Base-by-base conservation (phyloP, 441 rosid species). In the Breynia disticha region DNA sequence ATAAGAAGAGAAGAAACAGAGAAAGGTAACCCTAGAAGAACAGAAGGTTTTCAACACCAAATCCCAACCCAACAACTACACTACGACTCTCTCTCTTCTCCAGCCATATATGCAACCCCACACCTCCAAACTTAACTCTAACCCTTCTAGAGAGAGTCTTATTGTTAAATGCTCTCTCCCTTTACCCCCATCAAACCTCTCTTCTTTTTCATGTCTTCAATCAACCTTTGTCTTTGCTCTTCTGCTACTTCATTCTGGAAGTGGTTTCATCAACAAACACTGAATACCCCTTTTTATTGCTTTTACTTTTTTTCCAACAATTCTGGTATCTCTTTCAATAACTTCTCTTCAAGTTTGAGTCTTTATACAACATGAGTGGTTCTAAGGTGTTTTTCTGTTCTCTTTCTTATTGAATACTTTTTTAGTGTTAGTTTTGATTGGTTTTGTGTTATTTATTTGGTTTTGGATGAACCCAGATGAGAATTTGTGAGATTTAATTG, bases 151-250 rank as follows among this genome's bases (percentile, higher is more conserved):
- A 73, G 78, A 73, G 79, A 66, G 72, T 72, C 64, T 60, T 49
- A 37, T 59, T 63, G 56, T 72, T 76, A 74, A 78, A 72, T 79
- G 82, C 78, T 78, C 88, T 71, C 73, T 74, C 71, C 65, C 61
- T 44, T 60, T 53, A 44, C 19, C 20, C 58, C 60, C 21, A 66
- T 71, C 61, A 24, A 66, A 22, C 51, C 55, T 42, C 24, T 44
- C 55, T 46, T 63, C 49, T 60, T 19, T 81, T 87, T 80, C 90
- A 90, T 87, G 97, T 80, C 93, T 90, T 73, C 86, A 63, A 50
- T 79, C 76, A 57, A 42, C 72, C 52, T 70, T 58, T 60, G 59
- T 70, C 60, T 67, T 58, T 60, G 62, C 65, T 65, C 57, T 63
- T 59, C 71, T 71, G 54, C 69, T 71, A 58, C 72, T 74, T 49